Base-by-base conservation (phyloP, 2,329 filamentous ascomycete species). In the Penicillium nordicum region DNA sequence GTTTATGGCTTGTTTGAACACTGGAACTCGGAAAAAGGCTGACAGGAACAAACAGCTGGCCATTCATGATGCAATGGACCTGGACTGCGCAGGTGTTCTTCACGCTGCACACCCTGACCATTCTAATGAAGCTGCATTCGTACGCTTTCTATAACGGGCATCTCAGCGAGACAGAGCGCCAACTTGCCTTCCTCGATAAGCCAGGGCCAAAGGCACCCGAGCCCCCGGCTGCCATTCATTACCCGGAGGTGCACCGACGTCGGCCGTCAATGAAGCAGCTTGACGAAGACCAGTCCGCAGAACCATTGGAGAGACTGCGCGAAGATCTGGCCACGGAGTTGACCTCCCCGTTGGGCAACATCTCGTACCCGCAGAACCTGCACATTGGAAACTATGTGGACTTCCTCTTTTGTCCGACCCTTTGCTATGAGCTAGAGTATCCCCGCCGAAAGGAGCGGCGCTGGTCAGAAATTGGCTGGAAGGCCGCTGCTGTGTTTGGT, bases 91-190 rank as follows among this genome's bases (percentile, higher is more conserved):
- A 97, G 70, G 94, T 99, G 38, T 99, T 95, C 73, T 84, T 99
- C 65, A 88, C 92, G 11, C 80, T 99, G 34, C 94, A 99, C 74
- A 88, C 92, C 42, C 85, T 99, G 75, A 88, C 90, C 8, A 81
- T 99, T 21, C 85, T 97, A 49, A 99, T 99, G 94, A 99, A 99
- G 80, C 94, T 97, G 86, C 94, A 99, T 74, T 97, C 92, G 6
- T 99, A 96, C 70, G 89, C 91, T 25, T 99, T 97, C 74, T 99
- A 99, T 79, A 97, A 97, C 67, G 94, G 94, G 11, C 94, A 99
- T 73, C 80, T 99, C 16, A 90, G 88, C 64, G 90, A 94, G 72
- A 95, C 91, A 0, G 85, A 95, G 72, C 87, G 88, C 69, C 87
- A 91, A 11, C 81, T 99, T 12, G 84, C 84, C 54, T 85, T 85